These are phyloP conservation scores for Phytophthora cactorum DNA, from an alignment of 352 stramenopile species.

Conservation along the genomic window DNA sequence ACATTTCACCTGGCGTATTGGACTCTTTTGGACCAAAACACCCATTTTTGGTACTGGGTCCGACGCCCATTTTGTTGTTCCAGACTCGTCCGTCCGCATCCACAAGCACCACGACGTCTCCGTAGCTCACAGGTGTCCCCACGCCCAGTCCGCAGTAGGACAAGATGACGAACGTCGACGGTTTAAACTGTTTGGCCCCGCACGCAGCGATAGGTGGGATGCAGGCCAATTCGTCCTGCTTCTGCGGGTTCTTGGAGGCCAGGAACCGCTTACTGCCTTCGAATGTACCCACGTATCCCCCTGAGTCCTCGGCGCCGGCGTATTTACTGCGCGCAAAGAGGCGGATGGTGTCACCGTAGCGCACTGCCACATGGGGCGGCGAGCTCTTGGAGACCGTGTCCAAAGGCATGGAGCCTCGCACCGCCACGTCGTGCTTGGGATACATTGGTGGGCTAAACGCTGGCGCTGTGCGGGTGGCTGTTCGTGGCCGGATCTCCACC, in stretches of 20 bases:
- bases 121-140: conserved; percentile 79
- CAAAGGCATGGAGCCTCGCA: conserved; percentile 35
- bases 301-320: conserved; percentile 18
- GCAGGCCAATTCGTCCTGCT: conserved; percentile 71
- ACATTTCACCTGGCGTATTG: conserved; percentile 81
- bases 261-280: conserved; percentile 69
- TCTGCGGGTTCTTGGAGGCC: conserved; percentile 62
- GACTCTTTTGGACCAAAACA: conserved; percentile 78
- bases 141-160: conserved; percentile 62
- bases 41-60: conserved; percentile 77
- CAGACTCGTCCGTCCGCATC: conserved; percentile 69
- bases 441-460: conserved; percentile 7
- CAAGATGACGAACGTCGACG: conserved; percentile 71
- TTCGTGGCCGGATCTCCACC: conserved; percentile 13
- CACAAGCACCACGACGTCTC: conserved; percentile 83
- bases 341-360: conserved; percentile 74
- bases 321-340: conserved; percentile 76
- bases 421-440: conserved; percentile 23
- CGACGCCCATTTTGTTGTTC: conserved; percentile 89
- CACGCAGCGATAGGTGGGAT: conserved; percentile 58
- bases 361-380: conserved; percentile 67
- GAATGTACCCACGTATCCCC: conserved; percentile 80
- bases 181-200: conserved; percentile 46
- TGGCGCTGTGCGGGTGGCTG: conserved; percentile 9
- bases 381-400: conserved; percentile 52